A percentile compares a stretch with the other conserved stretches of the same genome.
phyloP scores from a whole-genome alignment of 257 asterid genomes.

The Perilla frutescens region DNA sequence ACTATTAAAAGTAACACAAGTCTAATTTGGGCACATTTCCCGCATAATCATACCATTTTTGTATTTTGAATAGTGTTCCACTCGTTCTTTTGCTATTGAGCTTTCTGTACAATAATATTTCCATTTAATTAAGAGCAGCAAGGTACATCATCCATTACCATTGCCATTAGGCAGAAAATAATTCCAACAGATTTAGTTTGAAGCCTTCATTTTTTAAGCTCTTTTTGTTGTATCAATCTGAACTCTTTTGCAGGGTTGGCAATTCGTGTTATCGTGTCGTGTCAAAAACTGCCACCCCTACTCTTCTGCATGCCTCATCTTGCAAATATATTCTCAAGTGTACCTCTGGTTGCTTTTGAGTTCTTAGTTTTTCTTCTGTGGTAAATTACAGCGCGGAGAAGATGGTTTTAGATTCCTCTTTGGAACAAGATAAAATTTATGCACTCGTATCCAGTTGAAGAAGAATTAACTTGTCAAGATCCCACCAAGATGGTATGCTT shows the following conservation, averaged over 20 bases:
- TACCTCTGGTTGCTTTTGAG: constrained; percentile 17
- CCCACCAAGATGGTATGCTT: constrained; percentile 66
- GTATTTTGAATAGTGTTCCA: not conserved
- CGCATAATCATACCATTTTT: not conserved
- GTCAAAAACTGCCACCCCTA: too few species aligned
- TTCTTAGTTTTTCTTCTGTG: too few species aligned
- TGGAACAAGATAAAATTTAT: constrained; percentile 62
- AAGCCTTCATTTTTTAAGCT: not conserved
- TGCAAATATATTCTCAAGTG: not conserved
- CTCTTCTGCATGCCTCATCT: not conserved
- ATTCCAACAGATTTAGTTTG: constrained; percentile 5
- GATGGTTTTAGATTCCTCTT: too few species aligned
- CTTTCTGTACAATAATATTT: not conserved
- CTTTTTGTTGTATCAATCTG: not conserved
- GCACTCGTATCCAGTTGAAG: constrained; percentile 74
- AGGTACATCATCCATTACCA: constrained; percentile 23
- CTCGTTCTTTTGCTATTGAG: not conserved
- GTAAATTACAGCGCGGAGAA: too few species aligned
- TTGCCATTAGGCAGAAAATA: constrained; percentile 5
- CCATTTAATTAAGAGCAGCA: not conserved
- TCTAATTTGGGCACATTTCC: not conserved
- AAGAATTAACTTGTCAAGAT: constrained; percentile 70
- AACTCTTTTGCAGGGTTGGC: not conserved
- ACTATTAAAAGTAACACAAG: not conserved
- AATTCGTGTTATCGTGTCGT: too few species aligned